Base-by-base conservation (phyloP, 371 early-diverging fungal species). In the Mucor plumbeus region DNA sequence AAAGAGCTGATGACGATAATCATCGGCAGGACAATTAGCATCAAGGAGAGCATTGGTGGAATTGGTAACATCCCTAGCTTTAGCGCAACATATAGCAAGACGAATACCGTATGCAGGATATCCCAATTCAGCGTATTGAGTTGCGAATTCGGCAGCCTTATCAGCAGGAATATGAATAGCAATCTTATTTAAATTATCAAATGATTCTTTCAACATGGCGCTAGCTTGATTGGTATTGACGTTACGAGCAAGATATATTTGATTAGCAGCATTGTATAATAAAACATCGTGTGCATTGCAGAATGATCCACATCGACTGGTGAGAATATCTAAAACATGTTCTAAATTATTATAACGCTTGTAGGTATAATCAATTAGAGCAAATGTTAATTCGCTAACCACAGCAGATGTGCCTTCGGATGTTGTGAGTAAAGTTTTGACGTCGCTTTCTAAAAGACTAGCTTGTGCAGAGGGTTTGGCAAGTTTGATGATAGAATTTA, bases 251-350 rank as follows among this genome's bases (percentile, higher is more conserved):
- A 57, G 54, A 35, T 67, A 38, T 11, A 77, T 78, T 9, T 73
- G 62, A 34, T 74, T 65, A 15, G 67, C 53, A 54, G 76, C 81
- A 80, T 89, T 86, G 79, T 86, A 91, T 39, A 93, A 75, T 0
- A 91, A 68, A 21, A 92, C 90, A 57, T 68, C 64, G 14, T 26
- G 50, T 5, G 61, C 39, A 5, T 57, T 48, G 38, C 92, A 94
- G 71, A 95, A 90, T 0, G 88, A 76, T 44, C 90, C 88, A 73
- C 95, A 95, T 17, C 86, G 82, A 35, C 85, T 71, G 63, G 89
- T 87, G 47, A 95, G 78, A 1, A 72, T 50, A 59, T 78, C 78
- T 38, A 61, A 61, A 4, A 72, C 72, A 61, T 64, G 59, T 8
- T 26, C 53, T 15, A 57, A 36, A 15, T 64, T 64, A 5, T 41